Conservation (phyloP, 2,329 filamentous ascomycete species). For the Colletotrichum liriopes region DNA sequence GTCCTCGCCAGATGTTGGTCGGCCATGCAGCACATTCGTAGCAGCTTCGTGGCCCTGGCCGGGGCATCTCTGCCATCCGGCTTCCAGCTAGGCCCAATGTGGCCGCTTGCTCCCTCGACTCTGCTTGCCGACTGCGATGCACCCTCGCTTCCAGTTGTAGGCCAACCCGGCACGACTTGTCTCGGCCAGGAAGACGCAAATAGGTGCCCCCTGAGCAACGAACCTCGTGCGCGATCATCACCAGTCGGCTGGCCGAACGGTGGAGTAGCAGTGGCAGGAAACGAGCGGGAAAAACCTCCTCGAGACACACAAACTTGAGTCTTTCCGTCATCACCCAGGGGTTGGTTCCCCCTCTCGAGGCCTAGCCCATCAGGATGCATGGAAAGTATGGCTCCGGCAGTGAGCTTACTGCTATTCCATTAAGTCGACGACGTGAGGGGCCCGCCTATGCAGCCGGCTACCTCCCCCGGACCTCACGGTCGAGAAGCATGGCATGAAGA, state of each 20-base stretch:
- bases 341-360: constrained; percentile 21
- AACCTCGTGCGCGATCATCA: constrained; percentile 34
- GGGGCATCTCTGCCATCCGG: constrained; percentile 22
- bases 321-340: constrained; percentile 21
- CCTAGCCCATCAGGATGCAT: constrained; percentile 33
- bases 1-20: constrained; percentile 9
- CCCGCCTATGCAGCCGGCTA: constrained; percentile 8
- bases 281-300: constrained; percentile 23
- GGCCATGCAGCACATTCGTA: constrained; percentile 29
- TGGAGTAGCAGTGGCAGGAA: constrained; percentile 16
- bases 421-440: constrained; percentile 20
- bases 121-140: constrained; percentile 29
- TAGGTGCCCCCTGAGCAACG: constrained; percentile 31
- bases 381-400: background rate
- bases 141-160: constrained; percentile 38
- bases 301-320: constrained; percentile 14
- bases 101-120: constrained; percentile 30
- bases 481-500: constrained; percentile 21
- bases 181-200: constrained; percentile 28
- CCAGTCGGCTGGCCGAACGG: constrained; percentile 25
- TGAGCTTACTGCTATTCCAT: constrained; percentile 23
- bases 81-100: constrained; percentile 10
- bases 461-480: constrained; percentile 23
- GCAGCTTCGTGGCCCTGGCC: constrained; percentile 9
- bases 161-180: constrained; percentile 26